Base-by-base conservation (phyloP, 768 basidiomycete genomes). In the Scleroderma bovista region DNA sequence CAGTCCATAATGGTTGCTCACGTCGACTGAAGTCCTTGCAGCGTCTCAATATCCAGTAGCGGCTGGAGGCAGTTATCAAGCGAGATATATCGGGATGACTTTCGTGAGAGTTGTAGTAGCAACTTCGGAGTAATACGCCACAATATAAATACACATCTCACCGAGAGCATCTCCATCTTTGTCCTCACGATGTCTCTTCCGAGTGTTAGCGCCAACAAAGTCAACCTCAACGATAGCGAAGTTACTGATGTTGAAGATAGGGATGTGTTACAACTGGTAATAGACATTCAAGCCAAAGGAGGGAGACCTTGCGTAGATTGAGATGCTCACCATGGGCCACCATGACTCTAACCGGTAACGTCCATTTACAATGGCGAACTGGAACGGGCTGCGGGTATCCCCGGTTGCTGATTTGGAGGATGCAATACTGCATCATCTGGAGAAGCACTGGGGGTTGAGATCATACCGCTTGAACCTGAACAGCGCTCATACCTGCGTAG, bases 401-500 rank as follows among this genome's bases (percentile, higher is more conserved):
- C 73, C 71, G 70, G 65, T 67, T 70, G 69, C 56, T 52, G 66
- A 59, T 61, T 59, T 60, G 48, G 53, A 52, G 55, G 39, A 23
- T 56, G 51, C 40, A 39, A n/a, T 34, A 56, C 51, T 41, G 22
- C 36, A 43, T 39, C 41, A 41, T 60, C 47, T 12, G 52, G 56
- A 55, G 67, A 65, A 48, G 64, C 69, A 68, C 69, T 71, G 68
- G 72, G 80, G 89, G 71, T 91, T 93, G 91, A 94, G 92, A 93
- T 88, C 52, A 93, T 81, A 93, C 91, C 90, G 92, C 84, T 81
- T 70, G 88, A 93, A 93, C 91, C 89, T 93, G 92, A 89, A 79
- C 86, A 91, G 89, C 77, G 87, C 81, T 90, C 78, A 92, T 77
- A 90, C 88, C 88, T 91, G 91, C 92, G 91, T 89, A 92, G 90